phyloP scores from a whole-genome alignment of 2,329 filamentous ascomycete genomes.

The Thielaviopsis musarum region DNA sequence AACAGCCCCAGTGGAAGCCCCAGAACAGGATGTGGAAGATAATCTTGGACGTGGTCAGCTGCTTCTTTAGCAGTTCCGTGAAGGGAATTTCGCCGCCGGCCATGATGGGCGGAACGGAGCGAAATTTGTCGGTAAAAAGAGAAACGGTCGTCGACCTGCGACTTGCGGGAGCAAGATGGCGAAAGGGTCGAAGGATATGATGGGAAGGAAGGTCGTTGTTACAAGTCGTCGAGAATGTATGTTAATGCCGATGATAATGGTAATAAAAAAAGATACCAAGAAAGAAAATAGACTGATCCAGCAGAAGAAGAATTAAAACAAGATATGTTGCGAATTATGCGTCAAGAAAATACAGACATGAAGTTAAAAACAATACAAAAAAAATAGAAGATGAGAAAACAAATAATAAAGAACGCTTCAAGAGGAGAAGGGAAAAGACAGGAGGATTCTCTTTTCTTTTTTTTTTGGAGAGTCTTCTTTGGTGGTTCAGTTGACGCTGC shows the following conservation, averaged over 20 bases:
- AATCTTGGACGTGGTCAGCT: slow-evolving; percentile 54
- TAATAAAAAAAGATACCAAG: slow-evolving; percentile 13
- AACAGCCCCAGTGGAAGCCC: slow-evolving; percentile 60
- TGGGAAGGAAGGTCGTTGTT: too few species aligned
- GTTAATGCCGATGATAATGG: not conserved
- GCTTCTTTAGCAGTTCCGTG: slow-evolving; percentile 34
- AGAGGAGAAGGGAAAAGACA: slow-evolving; percentile 4
- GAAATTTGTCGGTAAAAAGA: not conserved
- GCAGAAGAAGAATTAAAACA: slow-evolving; percentile 7
- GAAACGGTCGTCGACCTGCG: not conserved
- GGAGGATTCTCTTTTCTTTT: not conserved
- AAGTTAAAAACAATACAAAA: not conserved
- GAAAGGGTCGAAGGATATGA: not conserved
- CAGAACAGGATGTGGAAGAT: slow-evolving; percentile 72
- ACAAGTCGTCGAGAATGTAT: not conserved
- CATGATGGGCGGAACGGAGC: slow-evolving; percentile 22
- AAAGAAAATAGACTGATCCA: slow-evolving; percentile 3
- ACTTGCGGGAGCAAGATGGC: not conserved
- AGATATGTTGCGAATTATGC: not conserved
- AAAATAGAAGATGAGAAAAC: not conserved
- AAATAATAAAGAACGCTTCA: slow-evolving; percentile 5
- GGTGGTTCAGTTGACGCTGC: not conserved
- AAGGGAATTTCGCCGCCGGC: slow-evolving; percentile 20
- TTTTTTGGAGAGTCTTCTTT: not conserved
- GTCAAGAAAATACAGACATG: not conserved